Evolutionary conservation across 495 filamentous ascomycete species (phyloP), one percentile per base, ranked within the genome.

Genomic region (Penicillium alfredii): DNA sequence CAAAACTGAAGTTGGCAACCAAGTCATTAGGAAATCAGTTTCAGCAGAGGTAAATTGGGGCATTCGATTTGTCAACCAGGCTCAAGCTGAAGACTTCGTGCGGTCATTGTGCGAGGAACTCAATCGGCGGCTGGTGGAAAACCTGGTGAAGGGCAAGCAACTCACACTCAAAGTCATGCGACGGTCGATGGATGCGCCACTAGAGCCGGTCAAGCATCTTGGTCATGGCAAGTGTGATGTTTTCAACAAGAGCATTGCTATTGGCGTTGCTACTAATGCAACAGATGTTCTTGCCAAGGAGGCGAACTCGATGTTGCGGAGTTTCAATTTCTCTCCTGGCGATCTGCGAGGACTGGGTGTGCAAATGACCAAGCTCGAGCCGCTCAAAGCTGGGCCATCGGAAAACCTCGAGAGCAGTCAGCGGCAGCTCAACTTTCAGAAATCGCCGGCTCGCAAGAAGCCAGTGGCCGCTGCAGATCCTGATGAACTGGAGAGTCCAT

Each of bases 41-140:
- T 94, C 89, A 1, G 90, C 89, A 0, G 89, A 97, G 42, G 86
- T 98, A 40, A 98, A 95, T 49, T 98, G 93, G 93, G 92, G 92
- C 2, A 92, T 98, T 34, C 80, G 92, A 18, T 98, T 98, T 49
- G 78, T 86, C 36, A 92, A 74, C 30, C 86, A 94, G 41, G 76
- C 76, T 5, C 90, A 98, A 58, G 87, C 85, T 0, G 92, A 97
- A 27, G 82, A 88, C 34, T 98, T 98, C 51, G 69, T 97, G 17
- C 69, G 74, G 33, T 87, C 84, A 41, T 60, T 98, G 2, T 87
- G 82, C 43, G 79, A 81, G 30, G 92, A 97, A 52, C 61, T 97
- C 13, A 77, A 86, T 45, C 80, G 81, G 19, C 74, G 88, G 12
- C 65, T 98, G 16, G 61, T 85, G 30, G 84, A 87, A 39, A 86